phyloP scores from a whole-genome alignment of 306 rosid genomes.

The Dalbergia oliveri region DNA sequence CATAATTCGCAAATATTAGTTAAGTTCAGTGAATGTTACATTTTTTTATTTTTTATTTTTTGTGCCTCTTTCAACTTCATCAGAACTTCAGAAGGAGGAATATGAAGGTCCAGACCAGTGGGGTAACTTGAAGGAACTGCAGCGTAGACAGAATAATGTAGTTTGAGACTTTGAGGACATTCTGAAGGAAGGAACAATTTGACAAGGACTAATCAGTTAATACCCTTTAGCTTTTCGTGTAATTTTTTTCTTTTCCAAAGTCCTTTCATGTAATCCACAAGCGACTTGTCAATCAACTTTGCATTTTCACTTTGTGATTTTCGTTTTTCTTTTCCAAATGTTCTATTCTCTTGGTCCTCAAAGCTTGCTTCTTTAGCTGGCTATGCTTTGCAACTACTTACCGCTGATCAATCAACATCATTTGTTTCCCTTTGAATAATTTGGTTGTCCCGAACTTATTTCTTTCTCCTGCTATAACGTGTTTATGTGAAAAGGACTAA shows the following conservation, averaged over 20 bases:
- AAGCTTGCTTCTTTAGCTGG: neutral
- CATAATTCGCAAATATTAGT: too few species aligned
- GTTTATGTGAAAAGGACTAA: neutral
- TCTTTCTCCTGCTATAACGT: neutral
- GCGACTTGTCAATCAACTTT: constrained; percentile 15
- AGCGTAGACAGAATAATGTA: neutral
- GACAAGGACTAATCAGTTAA: constrained; percentile 36
- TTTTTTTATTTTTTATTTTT: neutral
- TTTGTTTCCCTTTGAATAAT: neutral
- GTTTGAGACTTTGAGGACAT: neutral
- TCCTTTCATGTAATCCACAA: neutral
- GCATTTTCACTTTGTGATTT: neutral
- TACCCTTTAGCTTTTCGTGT: neutral
- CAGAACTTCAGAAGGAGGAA: neutral
- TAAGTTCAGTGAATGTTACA: too few species aligned
- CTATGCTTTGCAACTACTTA: neutral
- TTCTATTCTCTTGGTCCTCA: neutral
- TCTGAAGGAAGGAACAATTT: constrained; percentile 39
- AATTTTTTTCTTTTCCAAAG: constrained; percentile 39
- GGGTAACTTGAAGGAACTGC: neutral
- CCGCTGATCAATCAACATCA: neutral
- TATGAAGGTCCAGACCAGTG: neutral
- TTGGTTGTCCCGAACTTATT: too few species aligned
- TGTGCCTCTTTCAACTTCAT: neutral
- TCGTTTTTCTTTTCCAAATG: neutral